Evolutionary conservation across 2,329 filamentous ascomycete genomes (phyloP).

Genomic region (Incumbomyces delicatus): DNA sequence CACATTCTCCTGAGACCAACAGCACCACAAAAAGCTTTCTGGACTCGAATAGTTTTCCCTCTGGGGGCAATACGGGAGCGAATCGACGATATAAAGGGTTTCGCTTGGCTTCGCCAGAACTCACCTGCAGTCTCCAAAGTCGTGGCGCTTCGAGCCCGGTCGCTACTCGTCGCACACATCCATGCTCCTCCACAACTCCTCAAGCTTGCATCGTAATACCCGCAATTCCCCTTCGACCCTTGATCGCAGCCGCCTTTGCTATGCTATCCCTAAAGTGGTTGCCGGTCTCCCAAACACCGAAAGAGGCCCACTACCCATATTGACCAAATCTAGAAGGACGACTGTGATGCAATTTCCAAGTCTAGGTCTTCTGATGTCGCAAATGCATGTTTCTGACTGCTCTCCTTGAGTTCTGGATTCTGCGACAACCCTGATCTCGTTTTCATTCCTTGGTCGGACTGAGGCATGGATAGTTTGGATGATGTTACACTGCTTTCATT

Average conservation of each 20-base stretch:
- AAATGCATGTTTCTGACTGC: background rate
- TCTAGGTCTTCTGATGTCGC: background rate
- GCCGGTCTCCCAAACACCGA: background rate
- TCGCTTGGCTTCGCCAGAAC: background rate
- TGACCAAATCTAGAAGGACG: constrained; percentile 5
- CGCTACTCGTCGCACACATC: constrained; percentile 13
- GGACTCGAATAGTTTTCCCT: too few relatives aligned
- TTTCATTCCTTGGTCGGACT: too few relatives aligned
- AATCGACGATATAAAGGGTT: background rate
- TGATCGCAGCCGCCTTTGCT: background rate
- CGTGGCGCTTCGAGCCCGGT: constrained; percentile 17
- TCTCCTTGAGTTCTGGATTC: background rate
- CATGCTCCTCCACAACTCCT: constrained; percentile 13
- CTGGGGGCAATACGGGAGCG: background rate
- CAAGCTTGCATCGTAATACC: constrained; percentile 9
- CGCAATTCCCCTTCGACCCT: background rate
- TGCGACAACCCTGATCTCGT: too few relatives aligned
- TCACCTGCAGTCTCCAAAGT: background rate
- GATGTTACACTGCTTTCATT: background rate
- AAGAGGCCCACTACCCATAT: background rate
- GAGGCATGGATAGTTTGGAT: too few relatives aligned
- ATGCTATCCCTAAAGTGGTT: background rate
- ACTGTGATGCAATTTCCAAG: background rate
- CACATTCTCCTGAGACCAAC: background rate
- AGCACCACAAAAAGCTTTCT: background rate